Evolutionary conservation across 495 filamentous ascomycete genomes (phyloP), one percentile per base, ranked within the genome.

Genomic region (Aspergillus campestris): DNA sequence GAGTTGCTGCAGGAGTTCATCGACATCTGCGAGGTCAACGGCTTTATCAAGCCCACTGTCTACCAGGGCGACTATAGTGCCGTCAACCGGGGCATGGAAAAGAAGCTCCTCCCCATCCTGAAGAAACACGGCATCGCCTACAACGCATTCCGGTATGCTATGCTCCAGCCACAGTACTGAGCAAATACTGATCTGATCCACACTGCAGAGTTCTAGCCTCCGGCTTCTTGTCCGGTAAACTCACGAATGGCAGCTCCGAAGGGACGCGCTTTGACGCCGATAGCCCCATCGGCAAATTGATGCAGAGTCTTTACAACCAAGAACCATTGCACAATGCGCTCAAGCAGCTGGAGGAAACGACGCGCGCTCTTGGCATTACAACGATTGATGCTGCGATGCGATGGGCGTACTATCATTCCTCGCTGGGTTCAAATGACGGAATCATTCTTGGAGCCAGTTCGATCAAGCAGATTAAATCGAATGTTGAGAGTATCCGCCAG

Each of bases 111-210:
- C 30, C 75, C 77, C 7, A 67, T 71, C 32, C 52, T 81, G 15
- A 59, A 74, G 11, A 50, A 76, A 39, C 69, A 78, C 56, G 66
- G 62, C 4, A 75, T 80, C 12, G 61, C 69, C 1, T 74, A 73
- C 48, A 71, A 75, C 49, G 67, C 64, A 14, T 78, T 65, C 53
- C 67, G 55, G 31, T 51, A 28, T 8, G 39, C 11, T 38, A 9
- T 45, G 13, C 14, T 13, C 29, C 35, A 10, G 18, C 7, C 31
- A 34, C 8, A 29, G 27, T 41, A 24, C 8, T 40, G 28, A 43
- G 40, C 32, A 48, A 14, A 4, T 18, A 45, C 8, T 28, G 15
- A 13, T 28, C 6, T 15, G 14, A 2, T 9, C 9, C 24, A 15
- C 3, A 33, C 3, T 5, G 5, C 12, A 57, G 71, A 33, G 71